phyloP scores from a whole-genome alignment of 495 filamentous ascomycete genomes.

The Viridothelium virens region DNA sequence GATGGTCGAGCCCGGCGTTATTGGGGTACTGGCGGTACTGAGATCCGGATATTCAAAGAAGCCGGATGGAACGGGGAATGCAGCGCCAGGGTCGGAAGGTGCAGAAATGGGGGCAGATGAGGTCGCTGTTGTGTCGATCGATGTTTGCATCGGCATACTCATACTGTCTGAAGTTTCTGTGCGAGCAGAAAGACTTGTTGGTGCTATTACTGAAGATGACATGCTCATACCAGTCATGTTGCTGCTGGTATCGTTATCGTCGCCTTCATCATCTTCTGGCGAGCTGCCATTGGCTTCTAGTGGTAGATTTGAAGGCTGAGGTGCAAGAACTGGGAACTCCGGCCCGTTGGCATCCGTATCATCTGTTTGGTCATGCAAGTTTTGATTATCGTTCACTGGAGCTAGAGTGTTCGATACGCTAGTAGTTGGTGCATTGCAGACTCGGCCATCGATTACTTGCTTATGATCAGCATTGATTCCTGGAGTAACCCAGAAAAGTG shows the following conservation, averaged over 20 bases:
- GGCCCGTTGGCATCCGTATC: not conserved
- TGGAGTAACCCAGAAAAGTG: not conserved
- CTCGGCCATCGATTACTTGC: not conserved
- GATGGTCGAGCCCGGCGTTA: not conserved
- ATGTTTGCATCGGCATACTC: not conserved
- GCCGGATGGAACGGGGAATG: not conserved
- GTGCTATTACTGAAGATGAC: not conserved
- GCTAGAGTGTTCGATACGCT: not conserved
- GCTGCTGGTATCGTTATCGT: not conserved
- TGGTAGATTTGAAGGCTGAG: not conserved
- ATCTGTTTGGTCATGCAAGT: not conserved
- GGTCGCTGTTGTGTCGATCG: not conserved
- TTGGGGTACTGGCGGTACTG: not conserved
- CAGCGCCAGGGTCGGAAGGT: not conserved
- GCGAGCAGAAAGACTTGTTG: not conserved
- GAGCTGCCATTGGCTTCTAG: not conserved
- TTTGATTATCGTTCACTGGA: not conserved
- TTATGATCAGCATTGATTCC: not conserved
- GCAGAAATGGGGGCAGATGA: not conserved
- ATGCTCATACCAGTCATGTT: not conserved
- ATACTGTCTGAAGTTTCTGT: not conserved
- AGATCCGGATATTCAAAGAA: not conserved
- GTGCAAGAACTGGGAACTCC: not conserved
- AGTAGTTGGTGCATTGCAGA: not conserved
- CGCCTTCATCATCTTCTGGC: not conserved